These are phyloP conservation scores for Pseudogymnoascus sp. DNA, from an alignment of 2,329 filamentous ascomycete genomes.

Conservation along the genomic window DNA sequence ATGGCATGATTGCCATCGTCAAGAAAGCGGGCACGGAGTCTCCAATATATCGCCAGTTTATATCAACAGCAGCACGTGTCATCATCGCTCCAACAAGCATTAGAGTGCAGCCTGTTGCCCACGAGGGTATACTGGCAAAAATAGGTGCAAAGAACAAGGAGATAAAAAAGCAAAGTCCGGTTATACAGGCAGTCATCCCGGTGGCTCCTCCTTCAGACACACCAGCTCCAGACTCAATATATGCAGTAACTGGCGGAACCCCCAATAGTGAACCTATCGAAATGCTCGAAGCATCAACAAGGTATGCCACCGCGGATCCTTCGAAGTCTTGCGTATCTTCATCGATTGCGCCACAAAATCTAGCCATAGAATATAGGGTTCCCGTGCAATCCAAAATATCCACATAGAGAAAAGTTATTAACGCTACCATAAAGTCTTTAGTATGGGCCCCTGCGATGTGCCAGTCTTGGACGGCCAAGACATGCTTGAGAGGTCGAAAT, in stretches of 20 bases:
- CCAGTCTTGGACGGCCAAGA: conserved; percentile 67
- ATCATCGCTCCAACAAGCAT: conserved; percentile 82
- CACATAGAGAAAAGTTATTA: conserved; percentile 85
- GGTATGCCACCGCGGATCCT: conserved; percentile 73
- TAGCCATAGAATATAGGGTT: conserved; percentile 83
- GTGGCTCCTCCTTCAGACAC: conserved; percentile 83
- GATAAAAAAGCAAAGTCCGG: conserved; percentile 78
- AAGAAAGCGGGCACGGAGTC: conserved; percentile 80
- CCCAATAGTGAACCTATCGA: conserved; percentile 74
- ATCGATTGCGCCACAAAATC: conserved; percentile 72
- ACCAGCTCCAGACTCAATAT: conserved; percentile 81
- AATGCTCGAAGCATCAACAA: conserved; percentile 72
- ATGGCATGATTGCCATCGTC: conserved; percentile 78
- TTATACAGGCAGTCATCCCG: conserved; percentile 70
- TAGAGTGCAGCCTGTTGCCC: conserved; percentile 80
- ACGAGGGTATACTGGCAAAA: conserved; percentile 80
- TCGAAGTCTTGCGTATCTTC: conserved; percentile 81
- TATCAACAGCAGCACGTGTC: conserved; percentile 67
- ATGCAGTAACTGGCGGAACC: conserved; percentile 73
- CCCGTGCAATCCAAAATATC: conserved; percentile 83
- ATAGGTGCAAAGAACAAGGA: conserved; percentile 85
- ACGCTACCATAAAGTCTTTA: conserved; percentile 70
- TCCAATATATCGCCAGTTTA: conserved; percentile 83
- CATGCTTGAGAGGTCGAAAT: conserved; percentile 67
- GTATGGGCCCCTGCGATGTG: conserved; percentile 44